phyloP scores from a whole-genome alignment of 768 basidiomycete species.

The Boletus coccyginus region DNA sequence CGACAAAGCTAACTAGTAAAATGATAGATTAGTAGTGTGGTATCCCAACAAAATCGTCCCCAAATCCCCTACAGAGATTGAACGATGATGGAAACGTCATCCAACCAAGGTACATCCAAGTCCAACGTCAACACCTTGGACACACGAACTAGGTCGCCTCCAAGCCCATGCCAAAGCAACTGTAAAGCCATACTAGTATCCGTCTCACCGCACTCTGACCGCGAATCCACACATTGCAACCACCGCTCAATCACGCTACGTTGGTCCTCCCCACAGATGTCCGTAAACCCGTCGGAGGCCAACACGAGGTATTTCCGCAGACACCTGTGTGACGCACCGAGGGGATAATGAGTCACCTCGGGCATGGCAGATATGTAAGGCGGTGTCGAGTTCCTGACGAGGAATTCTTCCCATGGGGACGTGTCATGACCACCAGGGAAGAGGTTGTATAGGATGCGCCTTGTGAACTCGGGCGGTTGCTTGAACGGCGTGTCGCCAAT shows the following conservation, averaged over 20 bases:
- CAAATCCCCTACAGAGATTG: slow-evolving; percentile 42
- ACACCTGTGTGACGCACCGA: slow-evolving; percentile 30
- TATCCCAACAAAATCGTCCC: background rate
- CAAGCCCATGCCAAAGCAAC: slow-evolving; percentile 54
- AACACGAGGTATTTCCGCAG: slow-evolving; percentile 56
- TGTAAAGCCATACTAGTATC: slow-evolving; percentile 52
- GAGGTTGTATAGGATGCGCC: slow-evolving; percentile 64
- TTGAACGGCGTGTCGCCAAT: slow-evolving; percentile 73
- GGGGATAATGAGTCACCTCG: slow-evolving; percentile 57
- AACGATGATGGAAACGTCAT: slow-evolving; percentile 66
- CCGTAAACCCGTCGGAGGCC: slow-evolving; percentile 66
- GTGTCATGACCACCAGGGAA: slow-evolving; percentile 59
- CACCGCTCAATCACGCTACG: slow-evolving; percentile 48
- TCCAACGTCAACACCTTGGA: slow-evolving; percentile 62
- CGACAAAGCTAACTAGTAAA: background rate
- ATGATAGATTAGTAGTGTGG: slow-evolving; percentile 3
- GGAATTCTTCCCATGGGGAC: slow-evolving; percentile 65
- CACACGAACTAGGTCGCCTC: slow-evolving; percentile 52
- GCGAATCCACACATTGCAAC: slow-evolving; percentile 44
- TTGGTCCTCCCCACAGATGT: slow-evolving; percentile 52
- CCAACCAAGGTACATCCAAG: slow-evolving; percentile 64
- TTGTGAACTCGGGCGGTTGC: slow-evolving; percentile 66
- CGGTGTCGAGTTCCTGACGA: slow-evolving; percentile 58
- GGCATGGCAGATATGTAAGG: slow-evolving; percentile 65
- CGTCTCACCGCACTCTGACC: slow-evolving; percentile 16